Evolutionary conservation across 2,329 filamentous ascomycete species (phyloP).

Genomic region (Stagonosporopsis cucurbitacearum): DNA sequence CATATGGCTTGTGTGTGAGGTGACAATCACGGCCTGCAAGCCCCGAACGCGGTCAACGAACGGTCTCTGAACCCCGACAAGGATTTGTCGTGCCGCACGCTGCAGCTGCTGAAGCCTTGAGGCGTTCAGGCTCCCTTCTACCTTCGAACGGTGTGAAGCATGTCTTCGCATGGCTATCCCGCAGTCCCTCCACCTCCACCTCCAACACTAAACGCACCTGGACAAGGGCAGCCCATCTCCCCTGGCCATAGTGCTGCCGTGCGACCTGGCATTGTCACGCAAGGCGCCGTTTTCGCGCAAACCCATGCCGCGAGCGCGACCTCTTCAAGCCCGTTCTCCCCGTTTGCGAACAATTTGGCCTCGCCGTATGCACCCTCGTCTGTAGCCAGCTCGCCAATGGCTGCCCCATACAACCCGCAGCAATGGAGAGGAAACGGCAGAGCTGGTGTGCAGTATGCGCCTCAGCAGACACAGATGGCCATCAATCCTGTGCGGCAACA

Average conservation of each 20-base stretch:
- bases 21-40: constrained; percentile 25
- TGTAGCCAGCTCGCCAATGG: constrained; percentile 45
- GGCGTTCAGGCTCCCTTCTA: constrained; percentile 28
- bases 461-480: constrained; percentile 43
- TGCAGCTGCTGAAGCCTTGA: constrained; percentile 46
- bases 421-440: constrained; percentile 55
- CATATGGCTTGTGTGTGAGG: constrained; percentile 24
- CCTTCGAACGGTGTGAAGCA: constrained; percentile 20
- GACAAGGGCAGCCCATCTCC: constrained; percentile 12
- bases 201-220: constrained; percentile 42
- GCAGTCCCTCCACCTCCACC: constrained; percentile 27
- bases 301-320: constrained; percentile 49
- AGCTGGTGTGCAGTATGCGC: constrained; percentile 47
- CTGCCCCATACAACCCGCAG: constrained; percentile 57
- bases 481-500: constrained; percentile 39
- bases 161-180: constrained; percentile 34
- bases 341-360: constrained; percentile 40
- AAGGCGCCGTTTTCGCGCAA: constrained; percentile 47
- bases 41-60: constrained; percentile 13
- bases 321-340: constrained; percentile 47
- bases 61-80: constrained; percentile 19
- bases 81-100: constrained; percentile 27
- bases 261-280: constrained; percentile 51
- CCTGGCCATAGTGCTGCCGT: constrained; percentile 34
- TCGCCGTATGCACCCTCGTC: constrained; percentile 44